These are phyloP conservation scores for Candida nonsorbophila DNA, from an alignment of 805 yeast genomes.

Conservation along the genomic window DNA sequence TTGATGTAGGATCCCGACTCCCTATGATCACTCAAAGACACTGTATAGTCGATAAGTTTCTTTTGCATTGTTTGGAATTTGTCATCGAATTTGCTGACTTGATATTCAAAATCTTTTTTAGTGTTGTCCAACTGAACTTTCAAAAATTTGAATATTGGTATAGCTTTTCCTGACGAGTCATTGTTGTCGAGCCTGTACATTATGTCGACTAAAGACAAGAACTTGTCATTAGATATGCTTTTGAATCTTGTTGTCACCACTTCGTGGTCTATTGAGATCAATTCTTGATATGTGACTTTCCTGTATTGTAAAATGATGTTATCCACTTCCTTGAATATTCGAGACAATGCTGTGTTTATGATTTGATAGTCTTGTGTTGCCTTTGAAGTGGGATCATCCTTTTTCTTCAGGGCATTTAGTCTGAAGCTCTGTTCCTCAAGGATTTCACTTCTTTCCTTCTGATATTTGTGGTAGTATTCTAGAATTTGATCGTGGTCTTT, in stretches of 20 bases:
- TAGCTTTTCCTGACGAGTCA: slow-evolving; percentile 3
- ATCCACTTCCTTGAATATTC: slow-evolving; percentile 27
- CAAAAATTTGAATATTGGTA: slow-evolving; percentile 32
- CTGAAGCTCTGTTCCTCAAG: slow-evolving; percentile 7
- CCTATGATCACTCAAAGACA: slow-evolving; percentile 24
- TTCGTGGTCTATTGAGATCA: slow-evolving; percentile 34
- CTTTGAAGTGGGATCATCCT: slow-evolving; percentile 8
- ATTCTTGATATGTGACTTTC: slow-evolving; percentile 28
- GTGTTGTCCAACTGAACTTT: slow-evolving; percentile 24
- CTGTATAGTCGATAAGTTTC: slow-evolving; percentile 30
- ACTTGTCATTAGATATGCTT: slow-evolving; percentile 19
- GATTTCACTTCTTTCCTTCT: slow-evolving; percentile 8
- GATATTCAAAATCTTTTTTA: slow-evolving; percentile 28
- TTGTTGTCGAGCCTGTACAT: slow-evolving; percentile 27
- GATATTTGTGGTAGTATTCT: slow-evolving; percentile 26
- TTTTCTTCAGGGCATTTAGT: slow-evolving; percentile 8
- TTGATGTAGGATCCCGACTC: slow-evolving; percentile 30
- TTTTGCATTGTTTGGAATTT: slow-evolving; percentile 33
- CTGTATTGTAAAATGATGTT: slow-evolving; percentile 29
- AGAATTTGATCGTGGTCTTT: slow-evolving; percentile 32
- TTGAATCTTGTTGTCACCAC: slow-evolving; percentile 11
- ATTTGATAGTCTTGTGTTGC: slow-evolving; percentile 6
- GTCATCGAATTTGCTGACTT: slow-evolving; percentile 28
- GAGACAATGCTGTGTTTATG: slow-evolving; percentile 22
- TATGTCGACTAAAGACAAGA: slow-evolving; percentile 34